These are phyloP conservation scores for Saccharomyces hybrid DNA, from an alignment of 1,139 yeast genomes.

Conservation along the genomic window DNA sequence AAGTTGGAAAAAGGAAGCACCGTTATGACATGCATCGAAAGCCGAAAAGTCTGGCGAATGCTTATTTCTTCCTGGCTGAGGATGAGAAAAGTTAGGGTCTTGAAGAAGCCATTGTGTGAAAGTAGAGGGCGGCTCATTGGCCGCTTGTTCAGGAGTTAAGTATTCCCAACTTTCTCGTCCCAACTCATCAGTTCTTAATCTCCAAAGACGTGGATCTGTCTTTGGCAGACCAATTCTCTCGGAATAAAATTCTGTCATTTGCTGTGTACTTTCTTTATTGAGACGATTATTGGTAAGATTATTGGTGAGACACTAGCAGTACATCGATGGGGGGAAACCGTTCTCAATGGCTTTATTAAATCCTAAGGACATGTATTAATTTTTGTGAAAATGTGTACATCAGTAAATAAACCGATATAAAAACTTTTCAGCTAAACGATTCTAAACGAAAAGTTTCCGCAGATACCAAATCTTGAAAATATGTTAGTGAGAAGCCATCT, in stretches of 20 bases:
- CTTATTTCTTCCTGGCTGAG: slow-evolving; percentile 31
- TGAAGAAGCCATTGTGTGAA: slow-evolving; percentile 52
- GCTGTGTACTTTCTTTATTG: background rate
- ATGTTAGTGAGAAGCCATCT: background rate
- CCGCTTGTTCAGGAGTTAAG: slow-evolving; percentile 36
- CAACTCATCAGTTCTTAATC: slow-evolving; percentile 56
- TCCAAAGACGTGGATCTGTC: slow-evolving; percentile 72
- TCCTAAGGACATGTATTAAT: slow-evolving; percentile 3
- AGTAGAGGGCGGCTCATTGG: slow-evolving; percentile 45
- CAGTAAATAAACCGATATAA: background rate
- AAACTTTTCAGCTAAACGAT: background rate
- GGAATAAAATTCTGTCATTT: slow-evolving; percentile 40
- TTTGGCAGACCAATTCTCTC: slow-evolving; percentile 53
- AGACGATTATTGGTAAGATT: background rate
- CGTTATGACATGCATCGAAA: slow-evolving; percentile 60
- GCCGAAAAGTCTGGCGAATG: slow-evolving; percentile 37
- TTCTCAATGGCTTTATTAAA: background rate
- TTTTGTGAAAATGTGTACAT: background rate
- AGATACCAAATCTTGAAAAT: background rate
- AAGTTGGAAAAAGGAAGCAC: slow-evolving; percentile 59
- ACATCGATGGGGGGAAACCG: background rate
- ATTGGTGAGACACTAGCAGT: background rate
- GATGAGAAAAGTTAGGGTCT: slow-evolving; percentile 39
- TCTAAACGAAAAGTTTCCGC: background rate
- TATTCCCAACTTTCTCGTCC: slow-evolving; percentile 87